Evolutionary conservation across 1,139 yeast species (phyloP), one percentile per base, ranked within the genome.

Genomic region (Yamadazyma mexicana): DNA sequence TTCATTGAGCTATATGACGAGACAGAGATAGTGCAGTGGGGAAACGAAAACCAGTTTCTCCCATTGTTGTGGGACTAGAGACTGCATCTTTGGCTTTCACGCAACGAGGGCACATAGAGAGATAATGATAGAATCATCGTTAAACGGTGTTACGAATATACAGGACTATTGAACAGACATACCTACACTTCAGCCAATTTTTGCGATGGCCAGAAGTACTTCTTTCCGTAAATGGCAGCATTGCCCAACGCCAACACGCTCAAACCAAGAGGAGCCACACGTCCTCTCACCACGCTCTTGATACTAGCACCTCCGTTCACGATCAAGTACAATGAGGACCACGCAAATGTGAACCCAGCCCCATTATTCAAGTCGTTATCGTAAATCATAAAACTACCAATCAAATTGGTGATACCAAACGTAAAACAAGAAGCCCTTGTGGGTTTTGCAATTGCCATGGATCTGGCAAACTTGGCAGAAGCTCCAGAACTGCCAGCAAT

Each of bases 1-100:
- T 85, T 91, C 57, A 92, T 92, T 46, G 98, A 92, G 60, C 70
- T 87, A 69, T 91, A 86, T 58, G 83, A 87, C 52, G 88, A 82
- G 42, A 56, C 66, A 2, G 83, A 78, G 40, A 77, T 87, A 12
- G 71, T 71, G 22, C 55, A 70, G 31, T 72, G 66, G 50, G 89
- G 91, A 3, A 51, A 56, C 6, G 62, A 69, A 33, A 65, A 74
- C 29, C 59, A 71, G 5, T 77, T 91, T 75, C 62, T 87, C 40
- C 95, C 95, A 5, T 59, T 87, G 37, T 58, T 62, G 43, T 87
- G 95, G 95, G 72, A 64, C 44, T 61, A 40, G 40, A 16, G 35
- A 12, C 12, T n/a, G n/a, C n/a, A n/a, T n/a, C n/a, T n/a, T n/a
- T n/a, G n/a, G n/a, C n/a, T n/a, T n/a, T n/a, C n/a, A n/a, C n/a